Evolutionary conservation across 2,329 filamentous ascomycete genomes (phyloP).

Genomic region (Fusarium burgessii): DNA sequence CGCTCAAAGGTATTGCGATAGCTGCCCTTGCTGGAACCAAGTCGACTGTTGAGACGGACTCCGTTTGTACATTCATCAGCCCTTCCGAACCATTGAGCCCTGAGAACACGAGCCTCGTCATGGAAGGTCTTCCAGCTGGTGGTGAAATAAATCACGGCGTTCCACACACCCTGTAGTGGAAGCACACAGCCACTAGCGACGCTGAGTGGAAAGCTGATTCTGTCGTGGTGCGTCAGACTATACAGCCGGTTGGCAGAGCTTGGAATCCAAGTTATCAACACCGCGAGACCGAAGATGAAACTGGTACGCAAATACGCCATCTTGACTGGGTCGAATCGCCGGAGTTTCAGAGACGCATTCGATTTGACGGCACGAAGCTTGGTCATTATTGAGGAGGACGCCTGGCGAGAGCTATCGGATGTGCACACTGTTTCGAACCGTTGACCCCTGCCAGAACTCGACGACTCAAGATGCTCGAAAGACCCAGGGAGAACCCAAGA

Average conservation of each 20-base stretch:
- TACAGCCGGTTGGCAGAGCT: slow-evolving; percentile 81
- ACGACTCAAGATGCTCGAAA: slow-evolving; percentile 28
- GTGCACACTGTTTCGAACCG: slow-evolving; percentile 49
- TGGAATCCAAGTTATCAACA: slow-evolving; percentile 71
- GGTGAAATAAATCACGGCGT: slow-evolving; percentile 79
- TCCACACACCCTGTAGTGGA: slow-evolving; percentile 84
- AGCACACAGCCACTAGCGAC: slow-evolving; percentile 77
- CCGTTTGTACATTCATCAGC: slow-evolving; percentile 17
- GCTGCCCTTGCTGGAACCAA: slow-evolving; percentile 38
- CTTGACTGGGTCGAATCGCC: slow-evolving; percentile 65
- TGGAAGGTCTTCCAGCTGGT: slow-evolving; percentile 65
- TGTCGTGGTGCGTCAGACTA: slow-evolving; percentile 64
- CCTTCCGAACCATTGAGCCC: slow-evolving; percentile 18
- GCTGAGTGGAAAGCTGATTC: slow-evolving; percentile 72
- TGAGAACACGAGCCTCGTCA: slow-evolving; percentile 43
- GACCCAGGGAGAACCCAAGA: slow-evolving; percentile 43
- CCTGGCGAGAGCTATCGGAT: slow-evolving; percentile 38
- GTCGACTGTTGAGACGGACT: slow-evolving; percentile 46
- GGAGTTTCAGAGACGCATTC: slow-evolving; percentile 50
- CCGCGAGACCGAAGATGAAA: slow-evolving; percentile 70
- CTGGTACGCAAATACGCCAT: slow-evolving; percentile 70
- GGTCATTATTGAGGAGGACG: slow-evolving; percentile 30
- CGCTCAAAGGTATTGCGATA: slow-evolving; percentile 42
- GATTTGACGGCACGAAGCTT: slow-evolving; percentile 44
- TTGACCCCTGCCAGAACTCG: slow-evolving; percentile 31